Base-by-base conservation (phyloP, 2,329 filamentous ascomycete genomes). In the Colletotrichum aenigma region DNA sequence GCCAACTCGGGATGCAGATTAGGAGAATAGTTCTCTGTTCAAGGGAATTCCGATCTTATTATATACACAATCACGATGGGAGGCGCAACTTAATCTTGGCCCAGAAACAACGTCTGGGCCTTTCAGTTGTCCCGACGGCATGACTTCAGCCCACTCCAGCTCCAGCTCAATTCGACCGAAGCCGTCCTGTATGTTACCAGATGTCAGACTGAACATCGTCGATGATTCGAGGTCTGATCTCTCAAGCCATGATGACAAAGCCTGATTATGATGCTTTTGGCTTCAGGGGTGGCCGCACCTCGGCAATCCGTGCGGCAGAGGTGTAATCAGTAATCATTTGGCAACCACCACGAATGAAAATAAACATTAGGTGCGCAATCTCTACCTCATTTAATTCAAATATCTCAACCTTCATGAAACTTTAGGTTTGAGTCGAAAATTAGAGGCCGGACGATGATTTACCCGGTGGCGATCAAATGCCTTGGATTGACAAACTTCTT, bases 391-490 rank as follows among this genome's bases (percentile, higher is more conserved):
- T 21, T 21, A 48, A 21, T 48, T 48, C 43, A 48, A 48, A 48
- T 48, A 48, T 48, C n/a, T 48, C 43, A 48, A 48, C 43, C 43
- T 48, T 21, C 3, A 43, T 7, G n/a, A 48, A 48, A 21, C 0
- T 21, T 13, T 48, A 21, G n/a, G 5, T 48, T 48, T 48, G 43
- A 0, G 0, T 13, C 6, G n/a, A 21, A 0, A 7, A 48, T 48
- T 0, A 21, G 43, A 48, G 43, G 43, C n/a, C n/a, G 10, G n/a
- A 48, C 43, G 43, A 48, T 48, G 43, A 48, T 7, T 48, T n/a
- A 21, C 10, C n/a, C 43, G 43, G 18, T 48, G 43, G n/a, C n/a
- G 43, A 48, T 21, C n/a, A 13, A 21, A 21, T 48, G 43, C n/a
- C 0, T n/a, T 48, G 10, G n/a, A 48, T 48, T 48, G 10, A 0